A percentile compares a stretch with the other conserved stretches of the same genome.
Conservation (phyloP, 2,329 filamentous ascomycete genomes). For the Epichloe sylvatica region DNA sequence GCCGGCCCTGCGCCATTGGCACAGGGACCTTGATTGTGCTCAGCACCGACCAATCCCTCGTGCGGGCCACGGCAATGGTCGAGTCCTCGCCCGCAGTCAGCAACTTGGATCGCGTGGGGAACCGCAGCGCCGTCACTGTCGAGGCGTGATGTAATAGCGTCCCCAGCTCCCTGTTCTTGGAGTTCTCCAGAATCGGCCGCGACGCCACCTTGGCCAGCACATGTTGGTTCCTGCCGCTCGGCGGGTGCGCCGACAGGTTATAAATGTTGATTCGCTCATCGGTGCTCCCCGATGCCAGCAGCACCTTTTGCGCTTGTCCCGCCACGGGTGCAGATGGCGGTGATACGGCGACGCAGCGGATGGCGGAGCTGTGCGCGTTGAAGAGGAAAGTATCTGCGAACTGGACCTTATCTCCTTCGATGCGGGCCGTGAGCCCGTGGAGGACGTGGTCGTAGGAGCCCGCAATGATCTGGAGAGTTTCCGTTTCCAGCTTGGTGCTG, state of each 20-base stretch:
- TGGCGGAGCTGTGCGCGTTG: slow-evolving; percentile 79
- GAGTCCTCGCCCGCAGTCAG: slow-evolving; percentile 84
- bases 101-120: slow-evolving; percentile 77
- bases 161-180: slow-evolving; percentile 76
- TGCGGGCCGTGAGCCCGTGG: slow-evolving; percentile 73
- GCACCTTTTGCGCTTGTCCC: slow-evolving; percentile 62
- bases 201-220: slow-evolving; percentile 54
- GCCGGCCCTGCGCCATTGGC: slow-evolving; percentile 64
- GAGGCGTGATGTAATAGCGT: slow-evolving; percentile 76
- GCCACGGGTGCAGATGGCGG: slow-evolving; percentile 49
- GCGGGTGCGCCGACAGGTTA: slow-evolving; percentile 61
- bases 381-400: slow-evolving; percentile 94
- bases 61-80: slow-evolving; percentile 74
- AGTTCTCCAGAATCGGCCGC: slow-evolving; percentile 67
- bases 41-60: slow-evolving; percentile 77
- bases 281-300: slow-evolving; percentile 80
- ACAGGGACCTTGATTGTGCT: slow-evolving; percentile 81
- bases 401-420: slow-evolving; percentile 35
- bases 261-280: slow-evolving; percentile 95
- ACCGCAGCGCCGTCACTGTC: slow-evolving; percentile 64
- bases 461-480: slow-evolving; percentile 75
- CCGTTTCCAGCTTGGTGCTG: slow-evolving; percentile 5
- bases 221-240: slow-evolving; percentile 40
- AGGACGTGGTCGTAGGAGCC: slow-evolving; percentile 90
- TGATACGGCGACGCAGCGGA: slow-evolving; percentile 79